Evolutionary conservation across 768 basidiomycete species (phyloP).

Genomic region (Paxillus involutus): DNA sequence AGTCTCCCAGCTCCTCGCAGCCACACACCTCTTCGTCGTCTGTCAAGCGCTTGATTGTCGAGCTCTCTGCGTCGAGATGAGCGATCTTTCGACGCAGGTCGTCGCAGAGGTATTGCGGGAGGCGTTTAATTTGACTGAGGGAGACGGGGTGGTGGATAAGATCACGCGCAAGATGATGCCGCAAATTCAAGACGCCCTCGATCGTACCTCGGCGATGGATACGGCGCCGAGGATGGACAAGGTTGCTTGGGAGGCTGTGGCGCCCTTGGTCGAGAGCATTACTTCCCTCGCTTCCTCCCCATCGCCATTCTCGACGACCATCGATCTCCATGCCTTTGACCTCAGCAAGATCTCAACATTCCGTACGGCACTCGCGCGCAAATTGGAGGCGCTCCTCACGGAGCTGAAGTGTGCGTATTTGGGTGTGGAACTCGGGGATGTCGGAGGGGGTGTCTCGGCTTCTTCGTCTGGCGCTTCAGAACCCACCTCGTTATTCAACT

Average conservation of each 20-base stretch:
- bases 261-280: constrained; percentile 55
- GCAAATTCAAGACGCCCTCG: constrained; percentile 51
- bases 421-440: constrained; percentile 20
- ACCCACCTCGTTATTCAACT: constrained; percentile 37
- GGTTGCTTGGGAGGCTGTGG: constrained; percentile 61
- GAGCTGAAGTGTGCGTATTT: constrained; percentile 31
- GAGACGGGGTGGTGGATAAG: constrained; percentile 10
- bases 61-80: constrained; percentile 68
- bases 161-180: constrained; percentile 32
- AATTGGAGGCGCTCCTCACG: constrained; percentile 19
- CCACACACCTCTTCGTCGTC: constrained; percentile 73
- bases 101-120: constrained; percentile 17
- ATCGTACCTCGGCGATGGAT: constrained; percentile 73
- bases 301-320: not conserved
- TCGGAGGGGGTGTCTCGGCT: constrained; percentile 9
- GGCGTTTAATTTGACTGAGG: constrained; percentile 9
- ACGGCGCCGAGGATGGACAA: constrained; percentile 65
- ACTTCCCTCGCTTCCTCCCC: not conserved
- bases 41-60: constrained; percentile 88
- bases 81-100: constrained; percentile 25
- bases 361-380: constrained; percentile 15
- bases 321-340: constrained; percentile 14
- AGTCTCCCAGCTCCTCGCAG: constrained; percentile 69
- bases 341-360: constrained; percentile 24
- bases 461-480: constrained; percentile 8